phyloP scores from a whole-genome alignment of 768 basidiomycete species.

The Pleurotus citrinopileatus region DNA sequence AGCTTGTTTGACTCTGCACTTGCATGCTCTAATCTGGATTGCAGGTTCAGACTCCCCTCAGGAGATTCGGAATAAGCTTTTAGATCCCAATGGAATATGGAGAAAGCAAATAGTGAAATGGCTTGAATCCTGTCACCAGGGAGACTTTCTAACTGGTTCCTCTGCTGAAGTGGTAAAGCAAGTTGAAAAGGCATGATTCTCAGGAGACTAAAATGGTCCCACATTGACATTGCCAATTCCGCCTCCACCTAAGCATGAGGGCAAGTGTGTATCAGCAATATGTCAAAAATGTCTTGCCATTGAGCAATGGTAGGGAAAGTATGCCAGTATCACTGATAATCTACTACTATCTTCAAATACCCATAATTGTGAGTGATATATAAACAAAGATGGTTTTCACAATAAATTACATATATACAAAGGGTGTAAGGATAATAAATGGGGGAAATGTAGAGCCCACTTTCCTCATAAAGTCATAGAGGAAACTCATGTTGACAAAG shows the following conservation, averaged over 20 bases:
- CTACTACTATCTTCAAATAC: constrained; percentile 3
- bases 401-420: constrained; percentile 7
- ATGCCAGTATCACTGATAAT: background rate
- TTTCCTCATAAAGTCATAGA: constrained; percentile 26
- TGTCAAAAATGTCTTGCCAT: background rate
- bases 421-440: constrained; percentile 26
- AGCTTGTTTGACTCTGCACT: constrained; percentile 26
- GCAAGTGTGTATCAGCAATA: background rate
- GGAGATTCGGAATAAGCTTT: constrained; percentile 26
- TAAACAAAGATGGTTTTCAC: background rate
- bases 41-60: constrained; percentile 23
- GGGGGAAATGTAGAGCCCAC: constrained; percentile 25
- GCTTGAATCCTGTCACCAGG: constrained; percentile 13
- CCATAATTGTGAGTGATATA: background rate
- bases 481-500: background rate
- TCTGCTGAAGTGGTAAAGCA: background rate
- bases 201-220: too few relatives aligned
- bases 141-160: constrained; percentile 5
- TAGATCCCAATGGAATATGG: constrained; percentile 16
- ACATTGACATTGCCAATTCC: too few relatives aligned
- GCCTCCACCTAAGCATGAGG: background rate
- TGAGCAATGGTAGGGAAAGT: background rate
- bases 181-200: too few relatives aligned
- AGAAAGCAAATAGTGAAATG: constrained; percentile 10
- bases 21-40: constrained; percentile 31